Conservation (phyloP, 2,329 filamentous ascomycete genomes). For the Fusarium sterilihyphosum region DNA sequence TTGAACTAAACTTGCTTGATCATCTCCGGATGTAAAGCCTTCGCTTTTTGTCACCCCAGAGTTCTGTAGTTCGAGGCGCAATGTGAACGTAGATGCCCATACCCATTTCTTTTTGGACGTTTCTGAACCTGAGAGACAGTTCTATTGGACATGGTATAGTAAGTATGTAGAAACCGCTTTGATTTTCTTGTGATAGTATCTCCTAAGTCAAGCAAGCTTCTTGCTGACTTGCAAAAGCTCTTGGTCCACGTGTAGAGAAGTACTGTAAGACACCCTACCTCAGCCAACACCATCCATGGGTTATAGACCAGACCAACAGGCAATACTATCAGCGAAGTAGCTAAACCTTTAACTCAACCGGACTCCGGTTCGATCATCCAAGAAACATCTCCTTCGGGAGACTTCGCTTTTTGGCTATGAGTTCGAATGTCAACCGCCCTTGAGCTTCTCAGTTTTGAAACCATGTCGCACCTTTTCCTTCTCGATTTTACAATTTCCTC, state of each 20-base stretch:
- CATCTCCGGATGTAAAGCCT: constrained; percentile 1
- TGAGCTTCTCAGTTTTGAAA: background rate
- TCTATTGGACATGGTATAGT: rapidly evolving
- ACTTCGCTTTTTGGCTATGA: constrained; percentile 21
- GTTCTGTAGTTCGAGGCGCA: background rate
- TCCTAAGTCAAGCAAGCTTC: rapidly evolving
- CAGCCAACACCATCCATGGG: background rate
- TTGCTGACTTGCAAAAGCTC: background rate
- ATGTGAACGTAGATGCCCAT: background rate
- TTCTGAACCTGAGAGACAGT: background rate
- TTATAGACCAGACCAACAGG: background rate
- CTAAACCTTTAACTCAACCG: background rate
- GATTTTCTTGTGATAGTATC: rapidly evolving
- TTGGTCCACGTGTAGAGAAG: no score
- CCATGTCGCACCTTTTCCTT: rapidly evolving
- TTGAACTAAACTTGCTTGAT: background rate
- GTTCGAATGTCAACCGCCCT: background rate
- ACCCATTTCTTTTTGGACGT: background rate
- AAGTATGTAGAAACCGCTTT: rapidly evolving
- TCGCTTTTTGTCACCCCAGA: background rate
- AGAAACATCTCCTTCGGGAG: background rate
- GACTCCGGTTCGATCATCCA: background rate
- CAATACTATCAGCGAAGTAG: constrained; percentile 4
- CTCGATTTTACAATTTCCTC: rapidly evolving
- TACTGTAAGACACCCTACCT: rapidly evolving